Evolutionary conservation across 225 moss, liverwort and hornwort genomes (phyloP), one percentile per base, ranked within the genome.

Genomic region (Marchantia paleacea): DNA sequence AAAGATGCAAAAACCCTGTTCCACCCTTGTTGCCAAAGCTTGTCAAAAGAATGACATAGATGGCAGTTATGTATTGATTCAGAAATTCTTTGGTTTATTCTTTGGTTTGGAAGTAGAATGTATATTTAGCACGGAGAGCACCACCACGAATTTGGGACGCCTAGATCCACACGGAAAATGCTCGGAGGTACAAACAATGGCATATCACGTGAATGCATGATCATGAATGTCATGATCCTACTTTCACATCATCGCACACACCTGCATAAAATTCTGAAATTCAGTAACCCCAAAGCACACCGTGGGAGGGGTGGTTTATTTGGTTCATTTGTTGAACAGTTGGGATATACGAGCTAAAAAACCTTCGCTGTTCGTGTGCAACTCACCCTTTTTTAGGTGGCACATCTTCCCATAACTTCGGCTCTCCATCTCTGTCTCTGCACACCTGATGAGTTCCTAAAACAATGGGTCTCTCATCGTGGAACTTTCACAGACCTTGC

Each of bases 361-460:
- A 7, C 20, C 58, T 58, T 15, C 14, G 16, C 58, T 55, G 16
- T 58, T 12, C 13, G 5, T 16, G 14, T 67, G 67, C 13, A 9
- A 69, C 81, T 50, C 73, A 94, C 91, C 92, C 87, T 76, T 87
- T 87, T 81, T 91, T 87, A 65, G 95, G 93, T 83, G 85, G 75
- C 79, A 93, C 95, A 84, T 89, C 92, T 80, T 92, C 93, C 93
- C 95, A 92, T 52, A 89, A 82, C 70, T 78, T 91, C 62, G 91
- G 86, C 78, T 84, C 82, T 73, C 88, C 90, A 88, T 90, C 89
- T 80, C 91, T 93, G 30, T 89, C 77, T 80, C 81, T 92, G 76
- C 95, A 95, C 26, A 95, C 91, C 93, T 95, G 88, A 30, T 72
- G 75, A 60, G 25, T 75, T 58, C 12, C 65, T 22, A 24, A 48